A percentile compares a stretch with the other conserved stretches of the same genome.
Conservation (phyloP, 805 yeast species). For the Zygosaccharomyces siamensis region DNA sequence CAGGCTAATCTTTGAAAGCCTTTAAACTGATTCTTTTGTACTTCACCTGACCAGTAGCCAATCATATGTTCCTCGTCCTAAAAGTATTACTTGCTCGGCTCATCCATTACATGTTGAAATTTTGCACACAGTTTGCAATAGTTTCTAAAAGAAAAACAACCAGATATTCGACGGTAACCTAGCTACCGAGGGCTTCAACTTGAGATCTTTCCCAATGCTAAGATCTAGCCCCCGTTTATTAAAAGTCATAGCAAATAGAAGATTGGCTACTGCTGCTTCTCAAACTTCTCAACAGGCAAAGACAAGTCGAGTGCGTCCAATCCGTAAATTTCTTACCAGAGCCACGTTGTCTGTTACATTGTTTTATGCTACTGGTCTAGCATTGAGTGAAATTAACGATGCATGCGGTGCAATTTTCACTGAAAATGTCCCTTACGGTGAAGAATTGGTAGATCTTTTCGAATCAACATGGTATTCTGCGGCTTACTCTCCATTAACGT, state of each 20-base stretch:
- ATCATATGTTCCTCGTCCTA: conserved; percentile 2
- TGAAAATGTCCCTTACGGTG: conserved; percentile 62
- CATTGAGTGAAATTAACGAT: conserved; percentile 50
- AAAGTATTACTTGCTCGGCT: not conserved
- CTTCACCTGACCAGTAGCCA: conserved; percentile 8
- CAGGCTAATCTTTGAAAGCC: not conserved
- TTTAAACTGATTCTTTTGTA: not conserved
- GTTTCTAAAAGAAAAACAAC: not conserved
- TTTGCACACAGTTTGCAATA: conserved; percentile 1
- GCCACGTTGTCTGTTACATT: conserved; percentile 33
- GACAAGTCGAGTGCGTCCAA: conserved; percentile 18
- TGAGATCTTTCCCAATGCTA: conserved; percentile 5
- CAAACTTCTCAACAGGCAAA: conserved; percentile 14
- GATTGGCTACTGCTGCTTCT: conserved; percentile 16
- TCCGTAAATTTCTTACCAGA: conserved; percentile 33
- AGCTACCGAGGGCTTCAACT: not conserved
- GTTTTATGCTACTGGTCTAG: conserved; percentile 58
- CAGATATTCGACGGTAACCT: not conserved
- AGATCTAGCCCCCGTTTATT: conserved; percentile 7
- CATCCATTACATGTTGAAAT: not conserved
- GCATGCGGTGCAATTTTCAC: conserved; percentile 54
- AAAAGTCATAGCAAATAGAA: conserved; percentile 9
- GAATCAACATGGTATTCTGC: conserved; percentile 37
- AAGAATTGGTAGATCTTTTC: conserved; percentile 44
- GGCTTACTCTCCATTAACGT: conserved; percentile 17